phyloP scores from a whole-genome alignment of 2,329 filamentous ascomycete species.

The Raffaelea arxii region DNA sequence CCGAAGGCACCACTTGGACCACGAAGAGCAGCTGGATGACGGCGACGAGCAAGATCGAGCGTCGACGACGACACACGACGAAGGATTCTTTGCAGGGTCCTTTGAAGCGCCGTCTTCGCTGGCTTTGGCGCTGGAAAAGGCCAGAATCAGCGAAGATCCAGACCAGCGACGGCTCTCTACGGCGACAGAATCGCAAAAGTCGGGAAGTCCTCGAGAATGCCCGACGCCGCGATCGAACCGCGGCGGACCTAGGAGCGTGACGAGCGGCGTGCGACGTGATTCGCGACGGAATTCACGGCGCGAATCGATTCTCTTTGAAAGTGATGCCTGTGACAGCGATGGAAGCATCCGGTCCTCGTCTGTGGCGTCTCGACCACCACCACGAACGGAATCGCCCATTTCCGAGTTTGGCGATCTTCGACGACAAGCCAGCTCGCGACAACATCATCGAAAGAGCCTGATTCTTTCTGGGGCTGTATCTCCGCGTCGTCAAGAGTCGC shows the following conservation, averaged over 20 bases:
- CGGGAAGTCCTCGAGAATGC: conserved; percentile 83
- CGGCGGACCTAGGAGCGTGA: conserved; percentile 44
- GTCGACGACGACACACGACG: conserved; percentile 33
- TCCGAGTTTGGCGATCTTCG: conserved; percentile 73
- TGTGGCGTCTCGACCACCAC: conserved; percentile 53
- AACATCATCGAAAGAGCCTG: conserved; percentile 78
- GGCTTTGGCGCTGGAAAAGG: conserved; percentile 42
- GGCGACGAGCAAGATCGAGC: no score
- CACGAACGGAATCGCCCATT: conserved; percentile 79
- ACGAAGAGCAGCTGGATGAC: conserved; percentile 24
- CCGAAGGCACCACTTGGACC: not conserved
- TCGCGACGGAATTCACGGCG: conserved; percentile 56
- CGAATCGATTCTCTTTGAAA: conserved; percentile 71
- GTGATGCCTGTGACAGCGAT: conserved; percentile 78
- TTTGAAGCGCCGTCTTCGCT: conserved; percentile 48
- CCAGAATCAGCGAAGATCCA: conserved; percentile 28
- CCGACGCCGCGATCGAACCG: conserved; percentile 82
- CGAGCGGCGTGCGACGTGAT: conserved; percentile 23
- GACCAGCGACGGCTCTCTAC: conserved; percentile 41
- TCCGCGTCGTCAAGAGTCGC: conserved; percentile 79
- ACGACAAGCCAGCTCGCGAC: conserved; percentile 66
- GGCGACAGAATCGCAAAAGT: conserved; percentile 66
- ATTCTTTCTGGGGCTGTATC: conserved; percentile 72
- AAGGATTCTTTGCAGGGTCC: conserved; percentile 45
- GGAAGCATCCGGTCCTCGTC: conserved; percentile 78